These are phyloP conservation scores for Phytophthora vignae DNA, from an alignment of 352 stramenopile species.

Conservation along the genomic window DNA sequence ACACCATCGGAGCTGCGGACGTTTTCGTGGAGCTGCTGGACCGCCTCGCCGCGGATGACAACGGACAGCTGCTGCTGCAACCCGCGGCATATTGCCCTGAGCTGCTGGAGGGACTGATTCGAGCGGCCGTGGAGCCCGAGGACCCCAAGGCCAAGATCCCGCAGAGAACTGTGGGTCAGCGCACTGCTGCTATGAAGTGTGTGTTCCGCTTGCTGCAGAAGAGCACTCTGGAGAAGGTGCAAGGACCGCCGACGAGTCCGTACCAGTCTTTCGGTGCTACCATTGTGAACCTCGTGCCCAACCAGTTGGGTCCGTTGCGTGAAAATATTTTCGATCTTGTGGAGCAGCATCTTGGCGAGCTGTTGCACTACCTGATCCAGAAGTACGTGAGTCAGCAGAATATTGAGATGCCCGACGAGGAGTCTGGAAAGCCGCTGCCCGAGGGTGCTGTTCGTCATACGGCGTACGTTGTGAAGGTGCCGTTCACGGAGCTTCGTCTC, in stretches of 20 bases:
- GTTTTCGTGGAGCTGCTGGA: constrained; percentile 91
- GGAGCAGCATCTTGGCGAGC: constrained; percentile 69
- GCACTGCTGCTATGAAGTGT: constrained; percentile 87
- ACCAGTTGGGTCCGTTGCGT: constrained; percentile 77
- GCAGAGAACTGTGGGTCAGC: constrained; percentile 61
- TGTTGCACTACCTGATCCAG: constrained; percentile 76
- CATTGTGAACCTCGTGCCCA: constrained; percentile 86
- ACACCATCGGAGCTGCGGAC: constrained; percentile 86
- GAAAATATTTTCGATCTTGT: constrained; percentile 77
- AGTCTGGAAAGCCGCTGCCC: constrained; percentile 63
- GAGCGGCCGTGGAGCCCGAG: constrained; percentile 52
- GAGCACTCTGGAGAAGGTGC: constrained; percentile 76
- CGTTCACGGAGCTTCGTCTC: constrained; percentile 91
- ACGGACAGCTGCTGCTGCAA: constrained; percentile 89
- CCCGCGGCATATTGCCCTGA: constrained; percentile 86
- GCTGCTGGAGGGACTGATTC: constrained; percentile 83
- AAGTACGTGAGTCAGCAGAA: constrained; percentile 86
- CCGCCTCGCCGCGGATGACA: constrained; percentile 87
- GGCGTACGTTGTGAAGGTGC: constrained; percentile 88
- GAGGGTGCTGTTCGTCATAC: constrained; percentile 81
- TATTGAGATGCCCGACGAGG: constrained; percentile 73
- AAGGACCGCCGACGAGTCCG: constrained; percentile 78
- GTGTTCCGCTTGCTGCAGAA: constrained; percentile 83
- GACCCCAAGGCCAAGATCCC: constrained; percentile 34
- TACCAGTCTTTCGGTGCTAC: constrained; percentile 89